These are phyloP conservation scores for Dryas alaskensis DNA, from an alignment of 306 rosid genomes.

Conservation along the genomic window DNA sequence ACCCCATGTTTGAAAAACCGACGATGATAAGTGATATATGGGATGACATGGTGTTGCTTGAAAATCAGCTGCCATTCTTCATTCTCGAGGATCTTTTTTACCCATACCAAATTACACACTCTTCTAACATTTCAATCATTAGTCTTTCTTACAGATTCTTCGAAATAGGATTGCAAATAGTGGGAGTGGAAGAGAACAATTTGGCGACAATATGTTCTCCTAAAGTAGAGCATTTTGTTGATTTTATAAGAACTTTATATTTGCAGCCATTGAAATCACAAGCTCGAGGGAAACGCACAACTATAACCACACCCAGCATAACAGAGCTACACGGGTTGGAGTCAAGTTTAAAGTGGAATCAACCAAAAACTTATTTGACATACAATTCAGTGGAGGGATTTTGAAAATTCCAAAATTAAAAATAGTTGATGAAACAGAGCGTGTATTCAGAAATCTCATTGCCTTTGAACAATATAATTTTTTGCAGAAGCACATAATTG, in stretches of 20 bases:
- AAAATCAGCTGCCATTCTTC: conserved; percentile 31
- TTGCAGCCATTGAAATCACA: neutral
- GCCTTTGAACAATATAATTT: conserved; percentile 38
- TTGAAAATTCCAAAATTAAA: conserved; percentile 35
- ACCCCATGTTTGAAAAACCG: conserved; percentile 31
- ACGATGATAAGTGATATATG: conserved; percentile 30
- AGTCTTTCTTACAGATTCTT: no score
- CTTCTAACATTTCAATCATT: no score
- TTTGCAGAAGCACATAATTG: neutral
- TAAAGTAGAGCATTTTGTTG: conserved; percentile 8
- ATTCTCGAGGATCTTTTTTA: neutral
- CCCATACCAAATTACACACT: no score
- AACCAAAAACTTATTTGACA: conserved; percentile 28
- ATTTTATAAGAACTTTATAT: conserved; percentile 27
- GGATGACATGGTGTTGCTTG: conserved; percentile 24
- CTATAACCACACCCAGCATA: conserved; percentile 20
- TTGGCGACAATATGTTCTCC: neutral
- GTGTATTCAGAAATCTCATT: conserved; percentile 20
- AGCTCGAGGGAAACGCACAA: neutral
- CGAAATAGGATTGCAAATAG: no score
- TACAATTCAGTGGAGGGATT: conserved; percentile 22
- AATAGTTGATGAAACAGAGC: conserved; percentile 10
- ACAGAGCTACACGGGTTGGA: conserved; percentile 33
- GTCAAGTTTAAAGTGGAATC: conserved; percentile 20
- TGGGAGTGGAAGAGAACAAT: no score